Base-by-base conservation (phyloP, 352 stramenopile species). In the Pythium catenulatum region DNA sequence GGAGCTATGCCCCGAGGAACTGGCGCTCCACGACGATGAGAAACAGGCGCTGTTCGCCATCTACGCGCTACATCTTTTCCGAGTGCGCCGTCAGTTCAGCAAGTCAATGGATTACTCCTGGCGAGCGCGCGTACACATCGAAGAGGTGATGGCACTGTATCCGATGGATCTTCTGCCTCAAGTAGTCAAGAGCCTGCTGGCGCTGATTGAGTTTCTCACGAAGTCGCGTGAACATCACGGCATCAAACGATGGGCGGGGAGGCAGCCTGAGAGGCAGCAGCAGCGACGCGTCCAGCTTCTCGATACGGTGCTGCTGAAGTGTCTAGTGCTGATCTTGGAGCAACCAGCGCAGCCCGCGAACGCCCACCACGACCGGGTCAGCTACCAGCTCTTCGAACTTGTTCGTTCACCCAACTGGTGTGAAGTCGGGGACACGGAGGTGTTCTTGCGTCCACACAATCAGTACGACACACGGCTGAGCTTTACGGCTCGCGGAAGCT, bases 271-370 rank as follows among this genome's bases (percentile, higher is more conserved):
- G n/a, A n/a, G n/a, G 13, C 50, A 85, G 0, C 54, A 83, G 34
- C 50, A 83, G 0, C 58, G 87, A 11, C 83, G 87, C 3, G 63
- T 96, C 34, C 91, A 95, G 46, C 61, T 97, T 19, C 92, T 97
- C 34, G 95, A 98, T 76, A 97, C 95, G 3, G 95, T 98, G 56
- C 77, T 97, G 3, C 87, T 98, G 39, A 98, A 98, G 85, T 96
- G 93, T 68, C 89, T 97, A n/a, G 94, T 96, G 25, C 78, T 97
- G 32, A 89, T 96, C 41, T 85, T 90, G 19, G 91, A 96, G 77
- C 92, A 93, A 36, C 41, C 58, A 4, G 50, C 69, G 21, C 72
- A 65, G 30, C 30, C 72, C 15, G 58, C 43, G 5, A 77, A 92
- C 66, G 32, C 79, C 1, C 89, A 95, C 72, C 72, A 77, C 61